Evolutionary conservation across 768 basidiomycete species (phyloP).

Genomic region (Porphyrellus cyaneotinctus): DNA sequence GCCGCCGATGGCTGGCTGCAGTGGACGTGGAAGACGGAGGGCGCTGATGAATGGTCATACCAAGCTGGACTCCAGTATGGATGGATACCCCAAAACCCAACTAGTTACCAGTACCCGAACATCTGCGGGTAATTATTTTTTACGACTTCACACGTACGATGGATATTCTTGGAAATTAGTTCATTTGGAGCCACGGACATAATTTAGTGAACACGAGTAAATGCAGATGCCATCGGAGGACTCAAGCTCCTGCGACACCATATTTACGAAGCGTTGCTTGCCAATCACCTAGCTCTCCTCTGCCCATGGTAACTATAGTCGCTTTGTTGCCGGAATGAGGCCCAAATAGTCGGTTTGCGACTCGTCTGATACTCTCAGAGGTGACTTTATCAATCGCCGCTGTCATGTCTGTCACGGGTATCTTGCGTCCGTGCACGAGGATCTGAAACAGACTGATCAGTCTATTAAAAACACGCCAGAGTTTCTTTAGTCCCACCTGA

Average conservation of each 20-base stretch:
- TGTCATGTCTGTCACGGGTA: constrained; percentile 89
- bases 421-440: constrained; percentile 80
- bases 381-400: constrained; percentile 77
- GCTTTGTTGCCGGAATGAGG: constrained; percentile 58
- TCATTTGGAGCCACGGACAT: neutral
- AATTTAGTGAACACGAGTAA: neutral
- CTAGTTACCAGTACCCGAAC: constrained; percentile 48
- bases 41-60: constrained; percentile 88
- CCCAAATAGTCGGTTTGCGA: constrained; percentile 74
- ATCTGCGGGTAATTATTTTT: constrained; percentile 47
- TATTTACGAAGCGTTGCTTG: constrained; percentile 62
- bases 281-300: constrained; percentile 71
- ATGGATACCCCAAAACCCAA: constrained; percentile 74
- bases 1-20: constrained; percentile 67
- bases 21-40: constrained; percentile 85
- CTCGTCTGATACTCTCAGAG: constrained; percentile 63
- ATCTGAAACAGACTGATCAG: constrained; percentile 42
- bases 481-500: constrained; percentile 49
- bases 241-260: constrained; percentile 45
- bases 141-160: neutral
- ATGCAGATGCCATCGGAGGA: neutral
- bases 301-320: constrained; percentile 82
- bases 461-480: neutral
- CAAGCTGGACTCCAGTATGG: constrained; percentile 73
- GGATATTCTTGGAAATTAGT: neutral